Base-by-base conservation (phyloP, 192 early-diverging fungal species). In the Pilaira anomala region DNA sequence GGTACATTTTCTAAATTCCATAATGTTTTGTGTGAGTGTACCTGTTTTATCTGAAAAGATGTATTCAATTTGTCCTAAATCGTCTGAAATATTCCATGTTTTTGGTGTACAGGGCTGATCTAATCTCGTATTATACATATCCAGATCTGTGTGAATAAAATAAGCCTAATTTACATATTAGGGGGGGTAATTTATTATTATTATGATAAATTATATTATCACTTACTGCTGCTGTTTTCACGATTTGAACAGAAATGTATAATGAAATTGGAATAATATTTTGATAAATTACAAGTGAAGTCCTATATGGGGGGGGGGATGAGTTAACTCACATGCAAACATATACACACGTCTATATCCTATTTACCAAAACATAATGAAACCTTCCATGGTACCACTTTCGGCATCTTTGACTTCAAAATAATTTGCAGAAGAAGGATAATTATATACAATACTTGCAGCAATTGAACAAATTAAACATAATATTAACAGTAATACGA, bases 231-330 rank as follows among this genome's bases (percentile, higher is more conserved):
- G 66, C 71, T 51, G 73, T 45, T 50, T 59, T 62, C 56, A 95
- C 93, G 19, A 95, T 78, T 75, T 98, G 94, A 21, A 98, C 83
- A 19, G 90, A 92, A 48, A 98, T 86, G 65, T 94, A 95, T 46
- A 98, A 78, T 40, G 94, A 95, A 63, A 98, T 94, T 0, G 96
- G 96, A 9, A 98, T 91, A 21, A 98, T 87, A 62, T 94, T 97
- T 78, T 98, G 96, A 75, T 91, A 95, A 30, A 93, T 76, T 67
- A 96, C 92, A 48, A 98, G 69, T 45, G 87, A 82, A 11, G 84
- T 81, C 91, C 87, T 89, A 68, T 5, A 70, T 14, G 42, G 11
- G n/a, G n/a, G n/a, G n/a, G n/a, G n/a, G n/a, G n/a, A n/a, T n/a
- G n/a, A n/a, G n/a, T n/a, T n/a, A n/a, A n/a, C n/a, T n/a, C n/a